Percentiles rank a stretch among this genome's conserved stretches.
Evolutionary conservation across 176 grass and related monocot species (phyloP).

Genomic region (Oryza glumipatula): DNA sequence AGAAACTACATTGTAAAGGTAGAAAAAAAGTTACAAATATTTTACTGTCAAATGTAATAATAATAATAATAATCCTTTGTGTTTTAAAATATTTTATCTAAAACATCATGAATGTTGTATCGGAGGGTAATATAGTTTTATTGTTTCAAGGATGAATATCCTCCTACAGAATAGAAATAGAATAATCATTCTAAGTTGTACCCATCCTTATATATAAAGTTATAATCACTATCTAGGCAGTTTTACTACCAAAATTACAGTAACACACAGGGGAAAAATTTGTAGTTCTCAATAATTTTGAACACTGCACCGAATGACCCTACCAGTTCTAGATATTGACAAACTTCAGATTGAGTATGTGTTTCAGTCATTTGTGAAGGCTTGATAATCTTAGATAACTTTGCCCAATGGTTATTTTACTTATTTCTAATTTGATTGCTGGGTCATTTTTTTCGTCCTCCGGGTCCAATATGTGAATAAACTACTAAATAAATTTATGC

Average conservation of each 20-base stretch:
- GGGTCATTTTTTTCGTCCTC: neutral
- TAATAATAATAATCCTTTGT: neutral
- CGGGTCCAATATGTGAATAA: neutral
- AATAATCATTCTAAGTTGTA: slow-evolving; percentile 15
- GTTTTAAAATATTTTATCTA: slow-evolving; percentile 5
- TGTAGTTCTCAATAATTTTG: neutral
- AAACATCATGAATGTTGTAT: slow-evolving; percentile 21
- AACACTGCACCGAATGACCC: slow-evolving; percentile 5
- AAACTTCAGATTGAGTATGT: neutral
- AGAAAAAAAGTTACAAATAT: neutral
- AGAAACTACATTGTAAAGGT: neutral
- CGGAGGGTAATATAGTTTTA: neutral
- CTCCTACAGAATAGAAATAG: neutral
- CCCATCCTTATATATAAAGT: neutral
- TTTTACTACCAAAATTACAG: neutral
- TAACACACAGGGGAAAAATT: slow-evolving; percentile 7
- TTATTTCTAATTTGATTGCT: neutral
- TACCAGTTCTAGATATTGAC: neutral
- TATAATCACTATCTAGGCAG: neutral
- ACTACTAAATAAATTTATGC: neutral
- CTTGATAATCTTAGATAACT: neutral
- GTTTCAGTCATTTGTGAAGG: neutral
- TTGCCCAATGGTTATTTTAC: neutral
- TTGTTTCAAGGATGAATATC: neutral
- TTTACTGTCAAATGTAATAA: neutral